Base-by-base conservation (phyloP, 768 basidiomycete species). In the Boletus reticuloceps region DNA sequence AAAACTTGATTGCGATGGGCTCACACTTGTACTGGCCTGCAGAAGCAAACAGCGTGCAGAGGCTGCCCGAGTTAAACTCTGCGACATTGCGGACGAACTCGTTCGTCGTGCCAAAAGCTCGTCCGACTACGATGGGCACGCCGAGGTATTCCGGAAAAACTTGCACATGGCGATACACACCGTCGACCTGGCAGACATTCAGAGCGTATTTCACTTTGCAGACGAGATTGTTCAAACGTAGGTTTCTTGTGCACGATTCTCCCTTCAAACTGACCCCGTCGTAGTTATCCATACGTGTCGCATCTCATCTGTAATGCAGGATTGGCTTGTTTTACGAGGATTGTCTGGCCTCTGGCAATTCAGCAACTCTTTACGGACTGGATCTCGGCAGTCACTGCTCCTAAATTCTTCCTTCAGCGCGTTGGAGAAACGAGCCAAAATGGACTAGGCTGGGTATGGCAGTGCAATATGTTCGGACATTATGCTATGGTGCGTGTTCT, bases 291-390 rank as follows among this genome's bases (percentile, higher is more conserved):
- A 2, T 91, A 94, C 62, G 73, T 94, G 27, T 89, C 92, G 0
- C 91, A 90, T 63, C 70, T 93, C 38, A 81, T 93, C 34, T 85
- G 80, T 67, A 94, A 94, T 58, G 92, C 92, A 13, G 92, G 92
- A 5, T 73, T 86, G 1, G 82, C 81, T 1, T 79, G 79, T 56
- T 88, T 86, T 63, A 67, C 62, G 29, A 70, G 70, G 14, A 79
- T 93, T 34, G 67, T 85, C 63, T 85, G 79, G 80, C 50, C 69
- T 0, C 50, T 57, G 2, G 75, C 75, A 17, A 29, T 84, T 38
- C 69, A 70, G 20, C 82, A 89, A 60, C 52, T 87, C n/a, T 31
- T 78, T 12, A 68, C 64, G 0, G 63, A 76, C 38, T 79, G 79
- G 17, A 63, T 85, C 46, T 62, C 59, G 14, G 75, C 79, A 5